phyloP scores from a whole-genome alignment of 306 rosid genomes.

The Inga leiocalycina region DNA sequence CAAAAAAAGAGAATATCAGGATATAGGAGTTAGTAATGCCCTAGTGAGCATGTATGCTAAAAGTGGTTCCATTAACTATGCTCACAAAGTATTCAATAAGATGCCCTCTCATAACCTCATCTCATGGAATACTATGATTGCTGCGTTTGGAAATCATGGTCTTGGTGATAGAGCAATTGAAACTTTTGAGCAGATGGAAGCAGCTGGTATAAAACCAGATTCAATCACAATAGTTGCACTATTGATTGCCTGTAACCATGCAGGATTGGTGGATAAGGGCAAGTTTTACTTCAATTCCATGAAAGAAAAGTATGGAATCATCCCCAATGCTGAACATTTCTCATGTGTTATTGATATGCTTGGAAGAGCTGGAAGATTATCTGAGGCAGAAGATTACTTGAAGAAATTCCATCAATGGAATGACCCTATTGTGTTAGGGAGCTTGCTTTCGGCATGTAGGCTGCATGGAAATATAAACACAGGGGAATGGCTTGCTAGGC shows the following conservation, averaged over 20 bases:
- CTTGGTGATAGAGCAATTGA: slow-evolving; percentile 44
- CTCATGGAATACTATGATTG: slow-evolving; percentile 52
- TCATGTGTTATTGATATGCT: slow-evolving; percentile 55
- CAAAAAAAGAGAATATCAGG: slow-evolving; percentile 32
- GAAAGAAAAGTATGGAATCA: slow-evolving; percentile 39
- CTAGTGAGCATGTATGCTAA: slow-evolving; percentile 47
- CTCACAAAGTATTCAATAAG: slow-evolving; percentile 33
- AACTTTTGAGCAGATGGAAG: slow-evolving; percentile 43
- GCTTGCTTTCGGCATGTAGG: slow-evolving; percentile 51
- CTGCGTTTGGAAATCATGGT: slow-evolving; percentile 50
- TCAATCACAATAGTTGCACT: slow-evolving; percentile 44
- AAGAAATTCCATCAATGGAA: slow-evolving; percentile 39
- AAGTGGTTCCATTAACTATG: slow-evolving; percentile 47
- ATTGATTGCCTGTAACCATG: slow-evolving; percentile 48
- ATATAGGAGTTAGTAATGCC: slow-evolving; percentile 48
- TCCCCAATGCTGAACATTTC: slow-evolving; percentile 40
- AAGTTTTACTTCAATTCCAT: slow-evolving; percentile 36
- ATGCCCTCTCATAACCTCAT: slow-evolving; percentile 38
- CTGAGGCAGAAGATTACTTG: slow-evolving; percentile 40
- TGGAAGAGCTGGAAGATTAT: slow-evolving; percentile 48
- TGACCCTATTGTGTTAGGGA: slow-evolving; percentile 44
- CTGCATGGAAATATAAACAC: slow-evolving; percentile 39
- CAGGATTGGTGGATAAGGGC: slow-evolving; percentile 46
- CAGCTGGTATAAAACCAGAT: slow-evolving; percentile 42
- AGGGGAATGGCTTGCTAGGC: slow-evolving; percentile 41